phyloP scores from a whole-genome alignment of 208 protist genomes.

The Trypanosoma platydactyli region DNA sequence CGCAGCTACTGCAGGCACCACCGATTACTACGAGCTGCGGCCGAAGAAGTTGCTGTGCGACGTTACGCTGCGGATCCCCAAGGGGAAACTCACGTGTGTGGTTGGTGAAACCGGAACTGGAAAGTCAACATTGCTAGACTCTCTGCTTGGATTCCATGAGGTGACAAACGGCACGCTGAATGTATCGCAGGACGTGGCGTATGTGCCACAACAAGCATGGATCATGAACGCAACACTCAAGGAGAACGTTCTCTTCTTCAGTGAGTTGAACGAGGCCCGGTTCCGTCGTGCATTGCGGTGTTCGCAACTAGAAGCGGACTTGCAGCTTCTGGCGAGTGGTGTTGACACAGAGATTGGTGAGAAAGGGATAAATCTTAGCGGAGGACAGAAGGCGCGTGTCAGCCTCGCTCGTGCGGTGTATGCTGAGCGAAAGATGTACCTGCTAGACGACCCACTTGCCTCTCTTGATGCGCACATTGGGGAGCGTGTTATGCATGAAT shows the following conservation, averaged over 20 bases:
- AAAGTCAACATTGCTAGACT: constrained; percentile 68
- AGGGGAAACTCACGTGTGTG: constrained; percentile 61
- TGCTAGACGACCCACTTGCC: constrained; percentile 88
- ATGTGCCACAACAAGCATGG: constrained; percentile 88
- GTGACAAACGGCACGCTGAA: constrained; percentile 40
- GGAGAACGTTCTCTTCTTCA: constrained; percentile 87
- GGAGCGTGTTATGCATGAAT: constrained; percentile 43
- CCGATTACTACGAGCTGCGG: constrained; percentile 35
- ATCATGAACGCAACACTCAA: constrained; percentile 75
- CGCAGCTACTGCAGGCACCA: neutral
- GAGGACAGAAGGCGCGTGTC: constrained; percentile 78
- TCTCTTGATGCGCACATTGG: constrained; percentile 87
- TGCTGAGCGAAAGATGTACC: constrained; percentile 51
- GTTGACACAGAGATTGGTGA: constrained; percentile 81
- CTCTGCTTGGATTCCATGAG: constrained; percentile 44
- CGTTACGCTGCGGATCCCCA: constrained; percentile 48
- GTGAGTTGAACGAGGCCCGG: constrained; percentile 31
- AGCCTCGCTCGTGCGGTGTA: constrained; percentile 74
- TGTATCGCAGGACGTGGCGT: constrained; percentile 64
- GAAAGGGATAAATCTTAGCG: constrained; percentile 65
- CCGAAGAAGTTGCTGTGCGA: constrained; percentile 42
- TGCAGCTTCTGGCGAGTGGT: constrained; percentile 61
- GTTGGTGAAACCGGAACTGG: constrained; percentile 76
- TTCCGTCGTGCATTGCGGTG: constrained; percentile 37
- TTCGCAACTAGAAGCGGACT: constrained; percentile 58